A percentile compares a stretch with the other conserved stretches of the same genome.
Evolutionary conservation across 2,329 filamentous ascomycete genomes (phyloP).

Genomic region (Aspergillus caelatus): DNA sequence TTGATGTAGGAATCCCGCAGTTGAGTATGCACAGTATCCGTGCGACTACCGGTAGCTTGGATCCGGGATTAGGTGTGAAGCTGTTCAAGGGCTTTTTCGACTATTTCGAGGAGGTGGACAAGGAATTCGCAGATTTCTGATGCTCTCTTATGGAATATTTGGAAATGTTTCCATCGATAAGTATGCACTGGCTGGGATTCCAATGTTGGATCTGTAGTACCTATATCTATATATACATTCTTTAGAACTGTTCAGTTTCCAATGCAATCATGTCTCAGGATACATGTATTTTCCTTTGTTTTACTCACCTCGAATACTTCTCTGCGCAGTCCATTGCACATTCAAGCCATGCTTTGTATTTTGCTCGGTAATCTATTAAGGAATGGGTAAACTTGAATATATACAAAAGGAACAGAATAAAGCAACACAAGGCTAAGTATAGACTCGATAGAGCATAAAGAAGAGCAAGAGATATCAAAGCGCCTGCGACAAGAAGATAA

Average conservation of each 20-base stretch:
- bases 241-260: not conserved
- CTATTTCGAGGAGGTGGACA: constrained; percentile 80
- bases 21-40: constrained; percentile 92
- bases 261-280: not conserved
- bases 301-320: not conserved
- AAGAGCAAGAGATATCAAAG: not conserved
- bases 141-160: not conserved
- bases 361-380: not conserved
- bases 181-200: too few relatives aligned
- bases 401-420: not conserved
- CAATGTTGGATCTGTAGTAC: not conserved
- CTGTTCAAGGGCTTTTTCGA: constrained; percentile 90
- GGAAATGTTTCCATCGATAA: not conserved
- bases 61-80: constrained; percentile 85
- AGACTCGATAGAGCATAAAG: not conserved
- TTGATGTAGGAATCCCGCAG: constrained; percentile 89
- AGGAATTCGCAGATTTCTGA: constrained; percentile 64
- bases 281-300: not conserved
- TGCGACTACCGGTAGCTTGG: constrained; percentile 81
- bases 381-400: not conserved
- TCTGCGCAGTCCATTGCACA: not conserved
- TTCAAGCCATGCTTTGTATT: too few relatives aligned
- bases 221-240: constrained; percentile 6
- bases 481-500: not conserved
- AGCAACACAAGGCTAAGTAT: not conserved